Percentiles rank a stretch among this genome's conserved stretches.
These are phyloP conservation scores for Vitis hybrid DNA, from an alignment of 177 flowering plant species.

Conservation along the genomic window DNA sequence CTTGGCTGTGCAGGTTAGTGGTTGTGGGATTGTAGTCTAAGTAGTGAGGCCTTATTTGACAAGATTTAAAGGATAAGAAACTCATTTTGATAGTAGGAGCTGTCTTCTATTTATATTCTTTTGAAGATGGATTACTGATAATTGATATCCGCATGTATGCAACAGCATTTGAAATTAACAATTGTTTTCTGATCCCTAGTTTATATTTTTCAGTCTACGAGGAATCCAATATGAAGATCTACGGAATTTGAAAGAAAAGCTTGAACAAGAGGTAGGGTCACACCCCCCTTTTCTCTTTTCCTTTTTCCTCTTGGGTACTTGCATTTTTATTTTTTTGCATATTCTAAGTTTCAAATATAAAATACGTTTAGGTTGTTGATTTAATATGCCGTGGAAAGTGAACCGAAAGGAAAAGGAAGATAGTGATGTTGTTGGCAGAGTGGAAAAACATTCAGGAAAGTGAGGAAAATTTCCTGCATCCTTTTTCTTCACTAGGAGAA, in stretches of 20 bases:
- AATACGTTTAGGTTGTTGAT: background rate
- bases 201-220: conserved; percentile 49
- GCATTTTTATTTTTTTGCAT: background rate
- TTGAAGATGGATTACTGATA: background rate
- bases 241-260: conserved; percentile 64
- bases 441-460: background rate
- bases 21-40: no score
- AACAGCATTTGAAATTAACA: background rate
- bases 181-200: conserved; percentile 2
- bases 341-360: background rate
- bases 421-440: background rate
- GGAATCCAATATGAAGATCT: conserved; percentile 73
- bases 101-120: no score
- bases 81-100: no score
- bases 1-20: no score
- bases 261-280: conserved; percentile 75
- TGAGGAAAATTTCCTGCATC: background rate
- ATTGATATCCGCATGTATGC: background rate
- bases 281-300: background rate
- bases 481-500: background rate
- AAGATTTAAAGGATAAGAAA: no score
- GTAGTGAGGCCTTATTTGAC: no score
- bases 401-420: background rate
- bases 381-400: background rate
- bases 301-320: background rate